Evolutionary conservation across 2,329 filamentous ascomycete genomes (phyloP).

Genomic region (Elsinoe arachidis): DNA sequence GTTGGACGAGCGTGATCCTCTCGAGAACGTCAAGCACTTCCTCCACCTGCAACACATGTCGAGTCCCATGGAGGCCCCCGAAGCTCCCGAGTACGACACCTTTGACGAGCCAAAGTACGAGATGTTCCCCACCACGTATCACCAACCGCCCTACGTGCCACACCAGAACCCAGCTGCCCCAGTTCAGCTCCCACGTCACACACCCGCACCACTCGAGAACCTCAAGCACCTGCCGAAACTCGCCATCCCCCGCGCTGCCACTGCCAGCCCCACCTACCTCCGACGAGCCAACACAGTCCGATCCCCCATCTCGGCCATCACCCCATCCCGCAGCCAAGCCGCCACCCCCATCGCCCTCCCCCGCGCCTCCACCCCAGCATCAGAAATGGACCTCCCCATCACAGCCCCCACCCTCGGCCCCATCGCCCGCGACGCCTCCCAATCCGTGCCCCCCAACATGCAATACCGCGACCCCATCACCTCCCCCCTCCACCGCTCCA

Average conservation of each 20-base stretch:
- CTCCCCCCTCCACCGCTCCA: conserved; percentile 20
- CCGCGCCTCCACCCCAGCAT: conserved; percentile 64
- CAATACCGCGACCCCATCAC: conserved; percentile 50
- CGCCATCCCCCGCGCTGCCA: conserved; percentile 43
- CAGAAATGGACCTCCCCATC: conserved; percentile 80
- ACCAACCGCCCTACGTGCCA: conserved; percentile 19
- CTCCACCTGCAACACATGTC: conserved; percentile 68
- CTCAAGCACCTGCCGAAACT: conserved; percentile 49
- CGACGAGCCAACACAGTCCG: conserved; percentile 17
- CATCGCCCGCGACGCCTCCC: conserved; percentile 67
- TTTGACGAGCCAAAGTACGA: conserved; percentile 37
- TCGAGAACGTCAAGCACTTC: conserved; percentile 90
- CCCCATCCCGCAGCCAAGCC: conserved; percentile 38
- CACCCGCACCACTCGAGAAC: conserved; percentile 41
- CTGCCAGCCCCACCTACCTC: conserved; percentile 30
- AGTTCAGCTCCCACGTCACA: conserved; percentile 31
- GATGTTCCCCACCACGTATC: conserved; percentile 38
- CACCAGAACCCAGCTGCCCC: conserved; percentile 26
- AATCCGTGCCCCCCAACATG: conserved; percentile 93
- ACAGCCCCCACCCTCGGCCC: conserved; percentile 64
- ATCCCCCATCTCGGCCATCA: conserved; percentile 26
- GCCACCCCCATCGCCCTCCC: conserved; percentile 53
- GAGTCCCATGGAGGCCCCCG: conserved; percentile 46
- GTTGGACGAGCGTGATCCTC: conserved; percentile 66
- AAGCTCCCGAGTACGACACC: conserved; percentile 51